Evolutionary conservation across 805 yeast species (phyloP), one percentile per base, ranked within the genome.

Genomic region (Cyberlindnera galapagoensis): DNA sequence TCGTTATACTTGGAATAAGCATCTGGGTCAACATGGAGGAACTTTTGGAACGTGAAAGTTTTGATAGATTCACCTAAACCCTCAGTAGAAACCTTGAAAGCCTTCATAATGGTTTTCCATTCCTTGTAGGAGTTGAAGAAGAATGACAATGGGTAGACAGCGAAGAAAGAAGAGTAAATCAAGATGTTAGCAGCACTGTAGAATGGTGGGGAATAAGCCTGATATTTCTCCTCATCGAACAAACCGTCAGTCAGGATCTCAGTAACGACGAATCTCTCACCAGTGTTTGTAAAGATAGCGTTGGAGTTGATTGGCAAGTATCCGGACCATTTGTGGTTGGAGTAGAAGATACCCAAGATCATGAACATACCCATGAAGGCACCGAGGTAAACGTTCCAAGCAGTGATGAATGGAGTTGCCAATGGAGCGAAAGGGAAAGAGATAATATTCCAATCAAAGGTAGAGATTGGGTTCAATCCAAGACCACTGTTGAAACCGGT

Each of bases 121-220:
- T 72, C 75, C 18, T 68, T 62, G 21, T 55, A 51, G 29, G 62
- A 38, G 21, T 69, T 66, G 48, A 67, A 70, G 2, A 69, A 43
- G 22, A 75, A 65, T 6, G 70, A 63, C 43, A 74, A 69, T 4
- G 81, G 77, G 42, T 73, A 72, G 11, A 44, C 26, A 5, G 39
- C 33, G 24, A 62, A 61, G 48, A 63, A 67, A 1, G 76, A 69
- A 14, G 82, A 80, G 46, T 75, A 76, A 14, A 65, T 52, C 9
- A 77, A 72, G 38, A 76, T 56, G 47, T 72, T 71, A 3, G 77
- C 84, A 4, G 85, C 83, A 18, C 75, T 52, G 48, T 74, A 76
- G 54, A 70, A 78, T 8, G 86, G 85, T 7, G 82, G 80, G 1
- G 83, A 80, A 39, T 74, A 69, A 12, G 54, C 41, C 35, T 61